These are phyloP conservation scores for Chaetoceros muelleri DNA, from an alignment of 108 stramenopile genomes.

Conservation along the genomic window DNA sequence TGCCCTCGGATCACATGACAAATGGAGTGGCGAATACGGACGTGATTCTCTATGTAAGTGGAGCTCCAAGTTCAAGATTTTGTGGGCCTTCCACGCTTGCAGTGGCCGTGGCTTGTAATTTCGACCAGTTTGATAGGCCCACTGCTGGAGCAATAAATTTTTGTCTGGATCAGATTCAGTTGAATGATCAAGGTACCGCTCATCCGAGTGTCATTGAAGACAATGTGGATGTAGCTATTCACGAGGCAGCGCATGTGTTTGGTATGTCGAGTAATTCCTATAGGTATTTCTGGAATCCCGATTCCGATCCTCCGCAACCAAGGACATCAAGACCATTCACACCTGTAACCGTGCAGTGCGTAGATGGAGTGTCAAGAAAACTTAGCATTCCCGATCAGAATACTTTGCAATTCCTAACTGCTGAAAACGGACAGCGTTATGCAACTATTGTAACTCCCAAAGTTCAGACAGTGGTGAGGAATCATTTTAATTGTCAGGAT, in stretches of 20 bases:
- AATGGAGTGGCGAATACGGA: constrained; percentile 51
- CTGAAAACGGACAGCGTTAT: constrained; percentile 58
- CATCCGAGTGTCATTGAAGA: constrained; percentile 43
- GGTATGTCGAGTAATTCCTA: constrained; percentile 70
- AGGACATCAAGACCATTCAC: constrained; percentile 61
- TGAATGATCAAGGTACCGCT: constrained; percentile 46
- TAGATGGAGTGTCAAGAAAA: constrained; percentile 49
- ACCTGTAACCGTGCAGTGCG: constrained; percentile 56
- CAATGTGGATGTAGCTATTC: constrained; percentile 55
- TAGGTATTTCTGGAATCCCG: constrained; percentile 72
- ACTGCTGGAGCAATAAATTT: constrained; percentile 68
- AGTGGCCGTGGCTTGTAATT: constrained; percentile 63
- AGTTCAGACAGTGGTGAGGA: constrained; percentile 60
- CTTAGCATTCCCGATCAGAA: constrained; percentile 49
- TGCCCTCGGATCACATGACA: constrained; percentile 52
- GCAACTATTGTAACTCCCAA: constrained; percentile 71
- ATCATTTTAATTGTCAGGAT: constrained; percentile 77
- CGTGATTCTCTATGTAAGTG: constrained; percentile 67
- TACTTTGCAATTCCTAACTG: constrained; percentile 63
- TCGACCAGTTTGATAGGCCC: constrained; percentile 65
- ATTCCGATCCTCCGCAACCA: constrained; percentile 29
- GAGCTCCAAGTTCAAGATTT: constrained; percentile 50
- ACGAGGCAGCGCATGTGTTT: constrained; percentile 65
- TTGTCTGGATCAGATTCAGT: constrained; percentile 52
- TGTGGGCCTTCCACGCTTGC: constrained; percentile 64